Evolutionary conservation across 2,329 filamentous ascomycete genomes (phyloP), one percentile per base, ranked within the genome.

Genomic region (Ceratocystis cacaofunesta): DNA sequence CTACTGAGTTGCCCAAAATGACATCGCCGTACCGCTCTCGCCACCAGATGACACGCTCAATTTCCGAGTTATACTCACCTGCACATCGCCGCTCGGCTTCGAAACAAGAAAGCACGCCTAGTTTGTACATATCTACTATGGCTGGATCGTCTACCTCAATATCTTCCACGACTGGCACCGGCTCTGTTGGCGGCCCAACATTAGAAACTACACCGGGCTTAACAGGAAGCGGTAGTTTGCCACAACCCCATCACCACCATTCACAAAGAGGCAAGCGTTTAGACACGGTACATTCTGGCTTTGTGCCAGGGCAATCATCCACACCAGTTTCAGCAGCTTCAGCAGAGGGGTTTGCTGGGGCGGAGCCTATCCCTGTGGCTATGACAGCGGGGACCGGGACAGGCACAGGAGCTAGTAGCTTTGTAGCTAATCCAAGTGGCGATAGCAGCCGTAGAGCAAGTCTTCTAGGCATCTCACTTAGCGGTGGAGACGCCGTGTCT

Each of bases 11-110:
- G 22, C 64, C 64, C 22, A 62, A 65, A 19, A 50, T 66, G 19
- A 64, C 66, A 17, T 68, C 66, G 7, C 66, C 66, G 10, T 66
- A 68, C 48, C 66, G 64, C 71, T 69, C 71, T 72, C 78, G 78
- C 67, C 82, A 83, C 69, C 80, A 82, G 69, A 75, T 83, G 67
- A 80, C 77, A 68, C 78, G 81, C 43, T 85, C 83, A 60, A 77
- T 84, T 67, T 79, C 78, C 57, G 82, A 84, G 69, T 70, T 82
- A 63, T 76, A 80, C 28, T 77, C 79, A 44, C 79, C 81, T 41
- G 62, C 52, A 22, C 63, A 63, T 30, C 66, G 55, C 7, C 65
- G 63, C 17, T 44, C 66, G 15, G 41, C 63, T 5, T 65, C 60
- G 7, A n/a, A 32, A n/a, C 66, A 61, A 22, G 63, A 67, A 25